Conservation (phyloP, 768 basidiomycete genomes). For the Suillus placidus region DNA sequence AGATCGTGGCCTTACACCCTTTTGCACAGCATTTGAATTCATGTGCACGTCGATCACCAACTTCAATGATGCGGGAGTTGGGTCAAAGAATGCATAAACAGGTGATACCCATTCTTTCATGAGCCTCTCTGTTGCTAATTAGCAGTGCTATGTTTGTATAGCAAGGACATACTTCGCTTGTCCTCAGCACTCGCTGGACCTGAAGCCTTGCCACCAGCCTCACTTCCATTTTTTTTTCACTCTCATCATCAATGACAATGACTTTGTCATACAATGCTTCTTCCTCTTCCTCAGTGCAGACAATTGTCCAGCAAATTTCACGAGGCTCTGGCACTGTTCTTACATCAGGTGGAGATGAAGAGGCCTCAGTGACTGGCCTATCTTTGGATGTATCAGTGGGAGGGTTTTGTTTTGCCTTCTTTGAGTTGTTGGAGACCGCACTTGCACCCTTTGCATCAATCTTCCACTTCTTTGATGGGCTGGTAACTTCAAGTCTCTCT, state of each 20-base stretch:
- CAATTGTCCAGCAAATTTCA: background rate
- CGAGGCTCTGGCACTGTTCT: background rate
- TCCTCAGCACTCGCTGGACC: no score
- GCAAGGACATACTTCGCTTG: no score
- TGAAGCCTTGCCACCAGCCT: no score
- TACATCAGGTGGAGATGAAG: background rate
- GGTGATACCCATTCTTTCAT: slow-evolving; percentile 29
- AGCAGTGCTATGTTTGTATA: no score
- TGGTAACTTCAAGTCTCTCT: background rate
- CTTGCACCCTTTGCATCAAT: background rate
- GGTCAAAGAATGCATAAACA: slow-evolving; percentile 32
- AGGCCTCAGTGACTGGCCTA: background rate
- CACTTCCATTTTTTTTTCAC: no score
- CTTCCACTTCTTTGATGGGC: background rate
- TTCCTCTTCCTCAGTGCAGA: background rate
- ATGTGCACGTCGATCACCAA: slow-evolving; percentile 21
- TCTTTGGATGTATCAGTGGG: background rate
- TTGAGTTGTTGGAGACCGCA: background rate
- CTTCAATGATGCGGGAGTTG: slow-evolving; percentile 19
- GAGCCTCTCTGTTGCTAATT: no score
- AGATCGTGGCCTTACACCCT: slow-evolving; percentile 18
- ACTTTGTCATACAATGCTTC: slow-evolving; percentile 14
- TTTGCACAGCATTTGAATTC: slow-evolving; percentile 27
- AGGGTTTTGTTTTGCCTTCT: background rate
- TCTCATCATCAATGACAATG: no score